A percentile compares a stretch with the other conserved stretches of the same genome.
Conservation (phyloP, 495 filamentous ascomycete genomes). For the Tetracladium setigerum region DNA sequence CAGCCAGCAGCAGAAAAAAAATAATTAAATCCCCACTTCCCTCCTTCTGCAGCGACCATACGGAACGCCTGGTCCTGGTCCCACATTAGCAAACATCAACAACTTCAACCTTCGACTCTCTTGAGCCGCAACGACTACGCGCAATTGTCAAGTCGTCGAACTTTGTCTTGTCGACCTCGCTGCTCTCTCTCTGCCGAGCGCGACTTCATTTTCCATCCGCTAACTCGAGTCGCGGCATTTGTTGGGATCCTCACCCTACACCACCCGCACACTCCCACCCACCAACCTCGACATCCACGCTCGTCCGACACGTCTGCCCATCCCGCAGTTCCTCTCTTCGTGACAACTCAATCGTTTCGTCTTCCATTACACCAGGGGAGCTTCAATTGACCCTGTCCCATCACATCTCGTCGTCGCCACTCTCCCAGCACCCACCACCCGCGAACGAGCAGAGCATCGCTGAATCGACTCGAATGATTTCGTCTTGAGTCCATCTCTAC, state of each 20-base stretch:
- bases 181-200: too few species aligned
- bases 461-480: constrained; percentile 13
- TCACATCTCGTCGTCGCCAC: too few species aligned
- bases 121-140: constrained; percentile 13
- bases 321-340: neutral
- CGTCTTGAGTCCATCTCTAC: neutral
- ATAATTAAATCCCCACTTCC: constrained; percentile 11
- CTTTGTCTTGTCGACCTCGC: too few species aligned
- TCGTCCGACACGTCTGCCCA: neutral
- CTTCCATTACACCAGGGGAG: neutral
- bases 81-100: constrained; percentile 20
- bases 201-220: too few species aligned
- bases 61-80: constrained; percentile 6
- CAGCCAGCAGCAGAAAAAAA: neutral
- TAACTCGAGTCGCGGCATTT: neutral
- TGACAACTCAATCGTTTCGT: neutral
- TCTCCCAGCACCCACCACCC: too few species aligned
- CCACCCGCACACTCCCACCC: neutral
- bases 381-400: neutral
- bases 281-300: neutral
- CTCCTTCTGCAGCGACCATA: constrained; percentile 8
- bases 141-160: too few species aligned
- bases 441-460: too few species aligned
- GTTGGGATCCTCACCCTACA: neutral
- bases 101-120: neutral